Evolutionary conservation across 345 rosid genomes (phyloP), one percentile per base, ranked within the genome.

Genomic region (Tarenaya hassleriana): DNA sequence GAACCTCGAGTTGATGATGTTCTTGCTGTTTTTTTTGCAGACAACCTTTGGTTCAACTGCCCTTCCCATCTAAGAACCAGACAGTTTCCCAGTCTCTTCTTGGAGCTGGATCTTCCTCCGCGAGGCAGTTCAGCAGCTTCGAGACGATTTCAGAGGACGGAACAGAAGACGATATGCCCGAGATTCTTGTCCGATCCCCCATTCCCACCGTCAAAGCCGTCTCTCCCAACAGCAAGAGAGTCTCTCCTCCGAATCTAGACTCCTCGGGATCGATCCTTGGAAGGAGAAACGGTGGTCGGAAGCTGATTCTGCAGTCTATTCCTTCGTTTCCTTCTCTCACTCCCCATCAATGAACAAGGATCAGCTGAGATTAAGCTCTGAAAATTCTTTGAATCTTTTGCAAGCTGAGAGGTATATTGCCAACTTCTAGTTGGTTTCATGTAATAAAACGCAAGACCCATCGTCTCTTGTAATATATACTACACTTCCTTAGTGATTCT

Each of bases 241-340:
- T 94, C 53, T 88, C 97, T 67, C 95, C 94, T 15, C 97, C 95
- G 16, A 77, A 81, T 13, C 47, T 52, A 2, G 72, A 72, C 63
- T 55, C 66, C 18, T 63, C 79, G 4, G 81, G 88, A 14, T 73
- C 83, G 18, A 75, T 82, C 35, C 82, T 89, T 1, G 77, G 76
- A 41, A 77, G 47, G 37, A 67, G 77, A 74, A 77, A 24, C 43
- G 50, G 85, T 33, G 91, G 97, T 54, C 75, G 97, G 71, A 94
- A 83, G 77, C 63, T 94, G 77, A 88, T 94, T 57, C 60, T 94
- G 49, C 85, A 82, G 45, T 94, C 95, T 17, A 83, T 88, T 57
- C 97, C 99, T 5, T 77, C 99, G 5, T 94, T 94, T 68, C 99
- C 98, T 56, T 88, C 98, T 9, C 95, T 92, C 69, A 80, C 90